phyloP scores from a whole-genome alignment of 106 monocot genomes.

The Hemerocallis citrina region DNA sequence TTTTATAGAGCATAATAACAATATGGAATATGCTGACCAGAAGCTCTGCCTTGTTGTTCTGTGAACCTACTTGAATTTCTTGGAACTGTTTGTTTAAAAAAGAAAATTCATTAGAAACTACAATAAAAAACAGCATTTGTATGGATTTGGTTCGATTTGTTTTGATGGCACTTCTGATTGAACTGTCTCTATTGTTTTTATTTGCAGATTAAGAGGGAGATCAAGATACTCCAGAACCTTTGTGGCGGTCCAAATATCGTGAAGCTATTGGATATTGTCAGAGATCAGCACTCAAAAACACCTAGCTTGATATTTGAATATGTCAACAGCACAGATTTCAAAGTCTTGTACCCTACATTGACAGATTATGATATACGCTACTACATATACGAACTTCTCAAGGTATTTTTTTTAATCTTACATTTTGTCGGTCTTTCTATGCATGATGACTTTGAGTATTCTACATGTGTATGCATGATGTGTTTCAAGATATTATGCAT shows the following conservation, averaged over 20 bases:
- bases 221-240: constrained; percentile 90
- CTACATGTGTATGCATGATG: neutral
- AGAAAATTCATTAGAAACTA: neutral
- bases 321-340: constrained; percentile 88
- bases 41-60: neutral
- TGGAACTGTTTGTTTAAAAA: neutral
- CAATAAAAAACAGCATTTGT: neutral
- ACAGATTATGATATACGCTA: constrained; percentile 89
- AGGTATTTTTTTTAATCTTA: constrained; percentile 25
- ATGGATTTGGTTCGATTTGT: neutral
- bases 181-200: neutral
- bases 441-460: too few species aligned
- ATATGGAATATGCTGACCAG: neutral
- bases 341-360: constrained; percentile 72
- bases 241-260: constrained; percentile 87
- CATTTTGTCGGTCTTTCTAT: neutral
- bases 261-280: constrained; percentile 73
- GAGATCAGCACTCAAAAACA: constrained; percentile 90
- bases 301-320: constrained; percentile 86
- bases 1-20: neutral
- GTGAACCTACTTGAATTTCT: neutral
- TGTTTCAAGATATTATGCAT: neutral
- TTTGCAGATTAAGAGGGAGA: constrained; percentile 86
- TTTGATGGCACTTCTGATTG: neutral
- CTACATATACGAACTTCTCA: constrained; percentile 92